These are phyloP conservation scores for Areca catechu DNA, from an alignment of 176 grass and related monocot species.

Conservation along the genomic window DNA sequence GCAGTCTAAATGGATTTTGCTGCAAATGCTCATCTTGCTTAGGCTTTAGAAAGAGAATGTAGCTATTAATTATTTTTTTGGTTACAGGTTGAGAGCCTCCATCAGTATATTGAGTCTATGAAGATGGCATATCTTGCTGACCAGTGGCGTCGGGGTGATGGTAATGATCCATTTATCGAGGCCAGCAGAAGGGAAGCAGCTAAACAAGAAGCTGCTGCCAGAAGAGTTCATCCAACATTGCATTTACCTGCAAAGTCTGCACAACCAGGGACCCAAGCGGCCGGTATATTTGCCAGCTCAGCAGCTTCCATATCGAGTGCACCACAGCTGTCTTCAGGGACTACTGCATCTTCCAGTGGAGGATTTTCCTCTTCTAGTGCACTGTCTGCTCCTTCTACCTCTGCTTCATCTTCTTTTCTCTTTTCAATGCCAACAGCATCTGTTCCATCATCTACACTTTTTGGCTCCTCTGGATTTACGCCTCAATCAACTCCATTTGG, in stretches of 20 bases:
- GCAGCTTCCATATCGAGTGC: conserved; percentile 18
- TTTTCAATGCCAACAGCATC: conserved; percentile 65
- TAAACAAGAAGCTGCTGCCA: conserved; percentile 44
- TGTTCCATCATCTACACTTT: conserved; percentile 50
- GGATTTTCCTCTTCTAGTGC: conserved; percentile 42
- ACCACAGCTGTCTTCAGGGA: conserved; percentile 32
- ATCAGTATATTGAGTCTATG: conserved; percentile 57
- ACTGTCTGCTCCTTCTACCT: conserved; percentile 35
- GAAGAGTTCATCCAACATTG: conserved; percentile 53
- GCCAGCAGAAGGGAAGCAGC: conserved; percentile 56
- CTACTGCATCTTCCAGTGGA: conserved; percentile 33
- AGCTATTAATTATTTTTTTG: conserved; percentile 20
- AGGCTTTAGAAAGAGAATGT: no score
- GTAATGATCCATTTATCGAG: conserved; percentile 64
- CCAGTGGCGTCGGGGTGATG: conserved; percentile 28
- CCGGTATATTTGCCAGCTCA: not conserved
- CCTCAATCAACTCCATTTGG: conserved; percentile 74
- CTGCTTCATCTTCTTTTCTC: conserved; percentile 44
- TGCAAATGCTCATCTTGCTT: no score
- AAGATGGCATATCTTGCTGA: conserved; percentile 46
- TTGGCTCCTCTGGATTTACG: conserved; percentile 44
- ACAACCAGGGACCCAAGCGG: conserved; percentile 25
- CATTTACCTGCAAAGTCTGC: conserved; percentile 53
- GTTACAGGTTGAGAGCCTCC: conserved; percentile 68
- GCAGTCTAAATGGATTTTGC: no score